Conservation (phyloP, 192 early-diverging fungal genomes). For the Gaertneriomyces sp. region DNA sequence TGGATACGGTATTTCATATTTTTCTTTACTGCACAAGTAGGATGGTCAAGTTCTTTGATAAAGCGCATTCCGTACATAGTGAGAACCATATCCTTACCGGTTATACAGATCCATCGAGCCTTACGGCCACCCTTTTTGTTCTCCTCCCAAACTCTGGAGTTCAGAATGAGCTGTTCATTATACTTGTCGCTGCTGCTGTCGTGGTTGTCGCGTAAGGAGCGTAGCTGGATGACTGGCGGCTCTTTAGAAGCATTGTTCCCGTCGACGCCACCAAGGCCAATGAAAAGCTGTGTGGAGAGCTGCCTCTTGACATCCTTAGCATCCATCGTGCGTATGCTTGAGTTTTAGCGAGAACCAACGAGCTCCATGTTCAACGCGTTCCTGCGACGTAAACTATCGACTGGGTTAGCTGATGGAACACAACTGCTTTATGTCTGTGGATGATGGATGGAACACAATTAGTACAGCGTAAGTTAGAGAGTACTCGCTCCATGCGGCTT, state of each 20-base stretch:
- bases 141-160: slow-evolving; percentile 17
- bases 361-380: too few relatives aligned
- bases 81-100: slow-evolving; percentile 9
- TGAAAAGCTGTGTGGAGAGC: slow-evolving; percentile 26
- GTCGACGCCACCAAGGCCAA: slow-evolving; percentile 16
- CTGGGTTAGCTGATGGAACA: too few relatives aligned
- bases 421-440: too few relatives aligned
- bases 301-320: slow-evolving; percentile 11
- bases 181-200: neutral
- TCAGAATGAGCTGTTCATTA: slow-evolving; percentile 19
- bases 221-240: neutral
- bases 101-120: slow-evolving; percentile 28
- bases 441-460: too few relatives aligned
- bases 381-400: too few relatives aligned
- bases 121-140: slow-evolving; percentile 22
- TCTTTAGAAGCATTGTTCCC: neutral
- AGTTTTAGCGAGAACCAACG: too few relatives aligned
- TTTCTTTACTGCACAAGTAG: slow-evolving; percentile 21
- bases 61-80: neutral
- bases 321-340: too few relatives aligned
- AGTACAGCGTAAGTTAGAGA: too few relatives aligned
- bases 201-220: neutral
- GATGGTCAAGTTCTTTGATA: neutral
- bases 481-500: too few relatives aligned
- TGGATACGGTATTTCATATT: slow-evolving; percentile 39